phyloP scores from a whole-genome alignment of 1,284 basidiomycete species.

The Naganishia sp. region DNA sequence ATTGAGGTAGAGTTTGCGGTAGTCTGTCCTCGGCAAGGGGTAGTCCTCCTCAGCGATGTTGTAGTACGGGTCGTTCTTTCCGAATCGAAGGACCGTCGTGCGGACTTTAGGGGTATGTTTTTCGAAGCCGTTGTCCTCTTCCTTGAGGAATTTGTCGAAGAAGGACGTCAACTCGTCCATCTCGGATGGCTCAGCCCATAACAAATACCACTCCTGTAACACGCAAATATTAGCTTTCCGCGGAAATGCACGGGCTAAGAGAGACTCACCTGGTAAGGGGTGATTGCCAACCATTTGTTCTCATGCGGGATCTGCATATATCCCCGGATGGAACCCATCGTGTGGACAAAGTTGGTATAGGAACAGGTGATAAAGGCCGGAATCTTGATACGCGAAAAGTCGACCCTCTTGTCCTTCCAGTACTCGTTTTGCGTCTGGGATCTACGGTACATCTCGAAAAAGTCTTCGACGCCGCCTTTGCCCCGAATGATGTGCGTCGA shows the following conservation, averaged over 20 bases:
- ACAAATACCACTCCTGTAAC: constrained; percentile 11
- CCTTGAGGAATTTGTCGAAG: constrained; percentile 16
- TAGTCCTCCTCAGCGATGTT: constrained; percentile 14
- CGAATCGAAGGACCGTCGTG: constrained; percentile 20
- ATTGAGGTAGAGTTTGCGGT: constrained; percentile 12
- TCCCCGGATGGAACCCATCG: constrained; percentile 27
- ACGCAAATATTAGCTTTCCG: background rate
- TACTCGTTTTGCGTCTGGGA: constrained; percentile 29
- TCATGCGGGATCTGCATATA: constrained; percentile 25
- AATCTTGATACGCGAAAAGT: constrained; percentile 41
- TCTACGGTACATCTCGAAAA: constrained; percentile 10
- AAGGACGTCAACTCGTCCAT: constrained; percentile 17
- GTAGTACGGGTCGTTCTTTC: constrained; percentile 19
- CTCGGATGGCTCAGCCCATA: constrained; percentile 5
- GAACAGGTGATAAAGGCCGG: constrained; percentile 39
- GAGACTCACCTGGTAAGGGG: constrained; percentile 1
- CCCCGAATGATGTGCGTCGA: constrained; percentile 28
- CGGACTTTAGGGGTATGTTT: constrained; percentile 24
- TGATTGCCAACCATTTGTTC: constrained; percentile 22
- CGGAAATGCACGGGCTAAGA: background rate
- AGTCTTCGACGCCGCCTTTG: constrained; percentile 30
- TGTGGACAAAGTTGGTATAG: constrained; percentile 34
- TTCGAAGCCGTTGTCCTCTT: constrained; percentile 20
- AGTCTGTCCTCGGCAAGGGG: constrained; percentile 17
- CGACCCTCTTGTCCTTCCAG: constrained; percentile 39